Conservation (phyloP, 345 rosid genomes). For the Turnera subulata region DNA sequence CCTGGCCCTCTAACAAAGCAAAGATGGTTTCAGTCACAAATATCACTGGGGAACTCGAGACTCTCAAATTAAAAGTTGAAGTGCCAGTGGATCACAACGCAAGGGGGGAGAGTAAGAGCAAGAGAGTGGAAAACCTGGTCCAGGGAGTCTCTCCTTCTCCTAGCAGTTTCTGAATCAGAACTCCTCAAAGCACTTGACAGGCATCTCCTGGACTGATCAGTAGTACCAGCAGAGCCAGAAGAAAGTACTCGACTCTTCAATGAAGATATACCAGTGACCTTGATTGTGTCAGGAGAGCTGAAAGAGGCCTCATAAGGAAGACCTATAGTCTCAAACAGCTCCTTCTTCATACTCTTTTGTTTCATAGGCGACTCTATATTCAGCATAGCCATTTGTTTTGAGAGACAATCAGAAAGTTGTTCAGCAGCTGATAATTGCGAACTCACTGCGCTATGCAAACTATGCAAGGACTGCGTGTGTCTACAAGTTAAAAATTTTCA, state of each 20-base stretch:
- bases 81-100: background rate
- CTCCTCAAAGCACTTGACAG: slow-evolving; percentile 55
- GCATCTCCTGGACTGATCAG: slow-evolving; percentile 50
- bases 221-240: slow-evolving; percentile 51
- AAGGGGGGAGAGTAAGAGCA: too few species aligned
- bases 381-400: slow-evolving; percentile 76
- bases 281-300: slow-evolving; percentile 60
- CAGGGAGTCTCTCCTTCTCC: slow-evolving; percentile 89
- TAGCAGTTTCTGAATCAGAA: slow-evolving; percentile 68
- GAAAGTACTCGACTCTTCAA: slow-evolving; percentile 39
- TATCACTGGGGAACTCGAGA: background rate
- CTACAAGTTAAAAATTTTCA: slow-evolving; percentile 45
- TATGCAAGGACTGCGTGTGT: slow-evolving; percentile 55
- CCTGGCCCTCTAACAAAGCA: background rate
- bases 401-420: slow-evolving; percentile 77
- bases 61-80: background rate
- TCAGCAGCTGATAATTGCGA: slow-evolving; percentile 87
- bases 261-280: slow-evolving; percentile 38
- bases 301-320: slow-evolving; percentile 74
- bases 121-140: slow-evolving; percentile 40
- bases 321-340: slow-evolving; percentile 84
- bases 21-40: background rate
- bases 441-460: slow-evolving; percentile 64
- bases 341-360: slow-evolving; percentile 61
- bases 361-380: slow-evolving; percentile 65